Conservation (phyloP, 2,329 filamentous ascomycete species). For the Aspergillus quadricinctus region DNA sequence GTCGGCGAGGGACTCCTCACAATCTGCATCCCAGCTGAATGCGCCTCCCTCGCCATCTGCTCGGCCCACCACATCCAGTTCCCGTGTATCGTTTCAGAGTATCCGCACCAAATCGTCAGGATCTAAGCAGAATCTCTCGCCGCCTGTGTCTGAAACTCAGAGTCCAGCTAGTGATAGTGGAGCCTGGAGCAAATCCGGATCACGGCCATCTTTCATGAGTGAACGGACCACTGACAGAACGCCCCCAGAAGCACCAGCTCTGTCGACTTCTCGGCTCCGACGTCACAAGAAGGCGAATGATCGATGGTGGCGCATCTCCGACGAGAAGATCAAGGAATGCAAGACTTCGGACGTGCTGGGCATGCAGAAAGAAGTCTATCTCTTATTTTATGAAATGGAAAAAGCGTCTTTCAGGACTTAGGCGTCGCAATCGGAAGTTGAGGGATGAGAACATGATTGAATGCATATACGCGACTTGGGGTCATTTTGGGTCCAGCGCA, state of each 20-base stretch:
- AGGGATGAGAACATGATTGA: neutral
- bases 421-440: neutral
- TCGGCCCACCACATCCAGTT: slow-evolving; percentile 27
- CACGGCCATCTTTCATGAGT: slow-evolving; percentile 20
- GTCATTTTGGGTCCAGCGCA: neutral
- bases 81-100: slow-evolving; percentile 32
- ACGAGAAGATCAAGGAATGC: slow-evolving; percentile 92
- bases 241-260: slow-evolving; percentile 17
- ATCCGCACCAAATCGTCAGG: slow-evolving; percentile 24
- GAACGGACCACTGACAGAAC: slow-evolving; percentile 22
- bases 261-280: slow-evolving; percentile 40
- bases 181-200: slow-evolving; percentile 22
- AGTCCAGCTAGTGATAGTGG: slow-evolving; percentile 23
- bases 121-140: slow-evolving; percentile 21
- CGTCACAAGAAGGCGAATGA: slow-evolving; percentile 62
- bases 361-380: slow-evolving; percentile 94
- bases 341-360: slow-evolving; percentile 85
- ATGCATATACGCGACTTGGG: neutral
- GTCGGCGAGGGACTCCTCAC: slow-evolving; percentile 12
- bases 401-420: slow-evolving; percentile 27
- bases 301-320: slow-evolving; percentile 96
- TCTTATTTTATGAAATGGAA: slow-evolving; percentile 92
- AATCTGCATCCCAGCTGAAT: slow-evolving; percentile 12
- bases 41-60: slow-evolving; percentile 13
- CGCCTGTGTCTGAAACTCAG: slow-evolving; percentile 17